phyloP scores from a whole-genome alignment of 2,329 filamentous ascomycete species.

The Penicillium sclerotigenum region DNA sequence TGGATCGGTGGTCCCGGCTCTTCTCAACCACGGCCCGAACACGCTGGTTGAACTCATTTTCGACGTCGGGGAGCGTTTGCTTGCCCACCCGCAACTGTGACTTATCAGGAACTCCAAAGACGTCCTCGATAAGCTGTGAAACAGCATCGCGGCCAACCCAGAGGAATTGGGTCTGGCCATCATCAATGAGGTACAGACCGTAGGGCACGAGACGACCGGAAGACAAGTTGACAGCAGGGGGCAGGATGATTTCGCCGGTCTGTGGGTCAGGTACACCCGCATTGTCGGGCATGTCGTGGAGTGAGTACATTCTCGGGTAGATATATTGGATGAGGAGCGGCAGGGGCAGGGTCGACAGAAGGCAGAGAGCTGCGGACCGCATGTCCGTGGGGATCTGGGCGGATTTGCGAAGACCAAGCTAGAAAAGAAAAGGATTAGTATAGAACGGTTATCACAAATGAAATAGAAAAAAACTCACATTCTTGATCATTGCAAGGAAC shows the following conservation, averaged over 20 bases:
- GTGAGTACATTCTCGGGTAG: conserved; percentile 76
- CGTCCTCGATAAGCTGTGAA: conserved; percentile 80
- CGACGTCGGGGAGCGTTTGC: conserved; percentile 76
- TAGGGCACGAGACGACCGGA: conserved; percentile 85
- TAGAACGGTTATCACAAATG: not conserved
- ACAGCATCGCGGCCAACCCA: conserved; percentile 95
- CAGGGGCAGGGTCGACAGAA: conserved; percentile 88
- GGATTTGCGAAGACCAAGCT: conserved; percentile 80
- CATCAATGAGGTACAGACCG: conserved; percentile 92
- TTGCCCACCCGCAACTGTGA: conserved; percentile 88
- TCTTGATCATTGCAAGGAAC: conserved; percentile 93
- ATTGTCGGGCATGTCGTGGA: conserved; percentile 94
- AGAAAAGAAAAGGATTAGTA: conserved; percentile 25
- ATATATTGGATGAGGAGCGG: conserved; percentile 92
- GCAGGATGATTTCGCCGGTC: conserved; percentile 85
- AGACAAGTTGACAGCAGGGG: conserved; percentile 78
- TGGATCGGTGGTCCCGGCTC: conserved; percentile 79
- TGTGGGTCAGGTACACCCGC: conserved; percentile 80
- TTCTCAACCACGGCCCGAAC: conserved; percentile 88
- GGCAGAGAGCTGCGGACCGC: conserved; percentile 84
- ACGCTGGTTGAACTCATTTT: conserved; percentile 95
- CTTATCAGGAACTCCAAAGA: conserved; percentile 84
- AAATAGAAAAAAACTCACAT: conserved; percentile 57
- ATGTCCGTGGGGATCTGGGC: conserved; percentile 92
- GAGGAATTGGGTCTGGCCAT: conserved; percentile 94